Evolutionary conservation across 2,329 filamentous ascomycete genomes (phyloP).

Genomic region (Sarocladiaceae sp.): DNA sequence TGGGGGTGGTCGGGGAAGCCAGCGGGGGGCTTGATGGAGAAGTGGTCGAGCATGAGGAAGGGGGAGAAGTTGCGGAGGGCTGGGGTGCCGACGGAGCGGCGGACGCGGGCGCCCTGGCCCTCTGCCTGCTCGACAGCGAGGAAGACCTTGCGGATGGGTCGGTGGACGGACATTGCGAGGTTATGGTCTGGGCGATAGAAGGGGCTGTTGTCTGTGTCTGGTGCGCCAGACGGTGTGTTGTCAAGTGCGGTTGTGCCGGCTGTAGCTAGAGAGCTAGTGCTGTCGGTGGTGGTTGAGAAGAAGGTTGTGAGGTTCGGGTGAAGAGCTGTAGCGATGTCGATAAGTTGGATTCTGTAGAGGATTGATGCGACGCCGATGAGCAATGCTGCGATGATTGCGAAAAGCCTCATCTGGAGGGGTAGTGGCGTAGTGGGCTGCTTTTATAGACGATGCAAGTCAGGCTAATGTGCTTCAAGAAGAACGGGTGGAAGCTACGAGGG

Average conservation of each 20-base stretch:
- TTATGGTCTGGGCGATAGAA: conserved; percentile 20
- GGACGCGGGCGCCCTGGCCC: conserved; percentile 79
- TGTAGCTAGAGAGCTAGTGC: no score
- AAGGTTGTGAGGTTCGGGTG: conserved; percentile 13
- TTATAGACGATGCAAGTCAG: not conserved
- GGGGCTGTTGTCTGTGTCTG: conserved; percentile 17
- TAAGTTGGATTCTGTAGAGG: conserved; percentile 19
- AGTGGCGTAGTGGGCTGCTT: conserved; percentile 5
- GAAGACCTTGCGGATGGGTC: conserved; percentile 77
- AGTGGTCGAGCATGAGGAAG: conserved; percentile 96
- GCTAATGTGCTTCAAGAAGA: not conserved
- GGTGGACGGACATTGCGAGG: conserved; percentile 56
- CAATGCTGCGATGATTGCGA: conserved; percentile 22
- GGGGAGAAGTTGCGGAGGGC: conserved; percentile 81
- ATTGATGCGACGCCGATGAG: conserved; percentile 24
- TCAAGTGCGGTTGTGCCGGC: not conserved
- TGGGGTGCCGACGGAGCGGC: conserved; percentile 80
- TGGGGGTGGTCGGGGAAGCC: conserved; percentile 87
- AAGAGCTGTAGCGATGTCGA: conserved; percentile 14
- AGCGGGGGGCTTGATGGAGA: conserved; percentile 69
- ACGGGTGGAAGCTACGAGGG: not conserved
- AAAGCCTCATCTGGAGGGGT: conserved; percentile 21
- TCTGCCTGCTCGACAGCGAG: conserved; percentile 80
- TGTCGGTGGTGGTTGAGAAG: conserved; percentile 11
- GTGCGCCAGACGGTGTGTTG: conserved; percentile 11